These are phyloP conservation scores for Chalciporus piperatus DNA, from an alignment of 768 basidiomycete genomes.

Conservation along the genomic window DNA sequence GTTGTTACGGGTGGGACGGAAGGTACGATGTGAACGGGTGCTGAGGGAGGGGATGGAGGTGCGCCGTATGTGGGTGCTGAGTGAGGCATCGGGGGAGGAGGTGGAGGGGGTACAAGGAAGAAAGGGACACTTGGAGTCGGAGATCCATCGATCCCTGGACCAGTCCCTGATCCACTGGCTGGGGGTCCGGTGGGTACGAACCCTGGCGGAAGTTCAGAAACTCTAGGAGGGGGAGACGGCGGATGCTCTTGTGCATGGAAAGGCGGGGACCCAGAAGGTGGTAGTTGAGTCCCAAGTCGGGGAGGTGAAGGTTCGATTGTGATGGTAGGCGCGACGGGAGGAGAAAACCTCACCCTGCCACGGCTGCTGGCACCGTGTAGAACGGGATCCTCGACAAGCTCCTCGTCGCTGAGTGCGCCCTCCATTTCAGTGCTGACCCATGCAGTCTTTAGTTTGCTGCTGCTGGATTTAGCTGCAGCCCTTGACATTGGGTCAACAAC, in stretches of 20 bases:
- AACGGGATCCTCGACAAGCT: slow-evolving; percentile 19
- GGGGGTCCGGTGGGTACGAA: slow-evolving; percentile 27
- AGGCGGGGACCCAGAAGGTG: slow-evolving; percentile 15
- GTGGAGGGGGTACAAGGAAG: slow-evolving; percentile 20
- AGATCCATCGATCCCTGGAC: slow-evolving; percentile 6
- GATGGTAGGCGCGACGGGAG: slow-evolving; percentile 2
- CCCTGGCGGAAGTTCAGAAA: slow-evolving; percentile 27
- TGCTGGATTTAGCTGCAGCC: slow-evolving; percentile 18
- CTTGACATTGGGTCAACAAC: slow-evolving; percentile 29
- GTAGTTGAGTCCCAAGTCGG: slow-evolving; percentile 6
- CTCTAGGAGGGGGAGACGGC: slow-evolving; percentile 13
- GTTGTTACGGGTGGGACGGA: slow-evolving; percentile 3
- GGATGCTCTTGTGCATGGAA: slow-evolving; percentile 6
- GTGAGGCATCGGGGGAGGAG: slow-evolving; percentile 13
- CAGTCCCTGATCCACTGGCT: slow-evolving; percentile 12
- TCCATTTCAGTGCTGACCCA: slow-evolving; percentile 48
- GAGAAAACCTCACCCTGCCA: slow-evolving; percentile 17
- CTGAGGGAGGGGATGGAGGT: slow-evolving; percentile 23
- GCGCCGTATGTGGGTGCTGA: slow-evolving; percentile 8
- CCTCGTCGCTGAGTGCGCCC: slow-evolving; percentile 26
- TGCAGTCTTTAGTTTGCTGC: slow-evolving; percentile 24
- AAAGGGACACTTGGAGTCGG: slow-evolving; percentile 1
- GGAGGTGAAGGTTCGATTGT: slow-evolving; percentile 16
- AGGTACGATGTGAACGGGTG: background rate
- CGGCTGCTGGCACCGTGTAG: slow-evolving; percentile 5